Base-by-base conservation (phyloP, 129 eudicot species). In the Pittosporum tobira region DNA sequence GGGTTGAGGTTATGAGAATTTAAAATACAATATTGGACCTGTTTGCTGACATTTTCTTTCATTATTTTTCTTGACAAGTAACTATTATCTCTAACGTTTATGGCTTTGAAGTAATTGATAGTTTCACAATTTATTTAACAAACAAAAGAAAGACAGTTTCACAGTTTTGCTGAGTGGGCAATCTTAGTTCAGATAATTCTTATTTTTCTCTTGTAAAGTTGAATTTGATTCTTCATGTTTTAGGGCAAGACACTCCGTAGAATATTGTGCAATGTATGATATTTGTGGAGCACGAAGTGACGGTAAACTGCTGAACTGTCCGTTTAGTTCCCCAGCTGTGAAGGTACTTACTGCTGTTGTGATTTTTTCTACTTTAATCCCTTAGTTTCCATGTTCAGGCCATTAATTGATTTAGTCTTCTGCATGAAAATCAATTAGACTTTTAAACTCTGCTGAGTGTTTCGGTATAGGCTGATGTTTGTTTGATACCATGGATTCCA, bases 211-310 rank as follows among this genome's bases (percentile, higher is more conserved):
- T 30, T 29, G 28, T 42, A 52, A 40, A n/a, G 36, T 1, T 26
- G n/a, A 37, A 65, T 16, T 0, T 20, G 15, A 9, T 27, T 63
- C 30, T 65, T 72, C 52, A 46, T 64, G 68, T 48, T 69, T 60
- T 46, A 84, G 91, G 66, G 68, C 63, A 60, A 79, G 69, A 43
- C 96, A 93, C 68, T 67, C 88, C 20, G 84, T 71, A 68, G 83
- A 72, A 40, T 81, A 79, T 61, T 93, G 99, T 69, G 91, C 96
- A 24, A 93, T 93, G 99, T 77, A 87, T 69, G 96, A 79, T 72
- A 83, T 93, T 44, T 93, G 99, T 77, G 99, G 99, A 65, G 40
- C 74, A 40, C 81, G 99, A 18, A 87, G 91, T 62, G 99, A 93
- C 66, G 91, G 90, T 48, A 93, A 84, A 81, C 73, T 87, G 40